These are phyloP conservation scores for Scleroderma citrinum DNA, from an alignment of 768 basidiomycete species.

Conservation along the genomic window DNA sequence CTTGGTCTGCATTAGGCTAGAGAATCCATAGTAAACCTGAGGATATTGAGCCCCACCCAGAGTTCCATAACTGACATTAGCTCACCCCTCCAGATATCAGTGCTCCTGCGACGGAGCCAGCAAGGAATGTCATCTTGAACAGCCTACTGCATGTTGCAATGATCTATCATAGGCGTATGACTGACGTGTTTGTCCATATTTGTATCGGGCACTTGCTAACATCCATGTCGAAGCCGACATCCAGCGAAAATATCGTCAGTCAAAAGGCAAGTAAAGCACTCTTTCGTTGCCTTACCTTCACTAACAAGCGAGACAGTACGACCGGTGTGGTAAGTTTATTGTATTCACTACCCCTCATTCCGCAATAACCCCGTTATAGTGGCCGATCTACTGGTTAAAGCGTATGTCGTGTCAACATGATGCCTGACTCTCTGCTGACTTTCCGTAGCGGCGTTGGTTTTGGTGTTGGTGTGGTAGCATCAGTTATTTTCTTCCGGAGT, in stretches of 20 bases:
- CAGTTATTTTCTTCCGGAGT: slow-evolving; percentile 90
- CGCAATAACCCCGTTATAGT: slow-evolving; percentile 31
- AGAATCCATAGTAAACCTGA: slow-evolving; percentile 69
- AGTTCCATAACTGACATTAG: not conserved
- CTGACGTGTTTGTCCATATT: slow-evolving; percentile 19
- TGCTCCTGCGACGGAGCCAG: slow-evolving; percentile 66
- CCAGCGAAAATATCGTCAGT: slow-evolving; percentile 86
- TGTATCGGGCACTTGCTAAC: slow-evolving; percentile 11
- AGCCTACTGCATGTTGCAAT: too few species aligned
- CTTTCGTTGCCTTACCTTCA: not conserved
- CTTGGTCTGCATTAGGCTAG: slow-evolving; percentile 56
- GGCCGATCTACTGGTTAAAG: slow-evolving; percentile 82
- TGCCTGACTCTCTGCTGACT: slow-evolving; percentile 4
- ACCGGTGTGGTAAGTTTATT: slow-evolving; percentile 69
- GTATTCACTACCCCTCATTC: slow-evolving; percentile 14
- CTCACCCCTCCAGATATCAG: slow-evolving; percentile 61
- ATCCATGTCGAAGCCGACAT: slow-evolving; percentile 55
- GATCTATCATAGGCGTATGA: too few species aligned
- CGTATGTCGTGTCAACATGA: slow-evolving; percentile 42
- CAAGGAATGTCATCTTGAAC: slow-evolving; percentile 53
- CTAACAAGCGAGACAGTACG: slow-evolving; percentile 47
- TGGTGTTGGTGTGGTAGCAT: slow-evolving; percentile 81
- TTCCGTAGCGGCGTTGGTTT: slow-evolving; percentile 74
- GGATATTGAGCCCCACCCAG: not conserved
- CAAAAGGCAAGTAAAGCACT: slow-evolving; percentile 60